Evolutionary conservation across 2,329 filamentous ascomycete genomes (phyloP).

Genomic region (Dryadomyces sulphureus): DNA sequence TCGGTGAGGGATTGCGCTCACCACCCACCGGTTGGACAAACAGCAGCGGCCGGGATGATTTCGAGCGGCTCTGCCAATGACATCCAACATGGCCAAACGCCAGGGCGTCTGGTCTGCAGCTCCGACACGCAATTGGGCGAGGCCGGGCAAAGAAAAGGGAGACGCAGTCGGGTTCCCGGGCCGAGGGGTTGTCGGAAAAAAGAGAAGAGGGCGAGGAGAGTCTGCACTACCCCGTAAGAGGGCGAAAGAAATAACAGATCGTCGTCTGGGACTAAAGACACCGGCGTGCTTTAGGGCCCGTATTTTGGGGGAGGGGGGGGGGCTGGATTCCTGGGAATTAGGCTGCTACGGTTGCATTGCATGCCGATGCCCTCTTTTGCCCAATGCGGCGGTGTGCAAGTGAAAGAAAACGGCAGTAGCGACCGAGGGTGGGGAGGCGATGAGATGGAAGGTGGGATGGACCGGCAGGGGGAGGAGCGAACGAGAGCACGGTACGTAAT

Average conservation of each 20-base stretch:
- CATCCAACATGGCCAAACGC: too few species aligned
- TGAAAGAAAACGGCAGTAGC: background rate
- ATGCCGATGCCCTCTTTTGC: background rate
- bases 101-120: too few species aligned
- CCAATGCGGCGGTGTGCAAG: slow-evolving; percentile 8
- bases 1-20: too few species aligned
- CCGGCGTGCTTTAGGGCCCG: background rate
- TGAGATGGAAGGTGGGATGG: background rate
- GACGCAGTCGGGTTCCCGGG: too few species aligned
- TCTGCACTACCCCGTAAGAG: too few species aligned
- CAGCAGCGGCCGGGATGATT: too few species aligned
- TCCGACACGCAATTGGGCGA: too few species aligned
- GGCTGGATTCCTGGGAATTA: background rate
- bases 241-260: background rate
- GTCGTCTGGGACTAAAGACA: background rate
- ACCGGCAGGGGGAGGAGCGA: background rate
- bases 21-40: too few species aligned
- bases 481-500: background rate
- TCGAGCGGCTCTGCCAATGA: too few species aligned
- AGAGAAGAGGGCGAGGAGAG: too few species aligned
- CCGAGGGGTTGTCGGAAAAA: too few species aligned
- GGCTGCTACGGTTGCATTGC: background rate
- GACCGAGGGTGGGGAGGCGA: background rate
- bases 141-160: too few species aligned
- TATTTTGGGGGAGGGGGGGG: background rate